These are phyloP conservation scores for Trametes cingulata DNA, from an alignment of 768 basidiomycete species.

Conservation along the genomic window DNA sequence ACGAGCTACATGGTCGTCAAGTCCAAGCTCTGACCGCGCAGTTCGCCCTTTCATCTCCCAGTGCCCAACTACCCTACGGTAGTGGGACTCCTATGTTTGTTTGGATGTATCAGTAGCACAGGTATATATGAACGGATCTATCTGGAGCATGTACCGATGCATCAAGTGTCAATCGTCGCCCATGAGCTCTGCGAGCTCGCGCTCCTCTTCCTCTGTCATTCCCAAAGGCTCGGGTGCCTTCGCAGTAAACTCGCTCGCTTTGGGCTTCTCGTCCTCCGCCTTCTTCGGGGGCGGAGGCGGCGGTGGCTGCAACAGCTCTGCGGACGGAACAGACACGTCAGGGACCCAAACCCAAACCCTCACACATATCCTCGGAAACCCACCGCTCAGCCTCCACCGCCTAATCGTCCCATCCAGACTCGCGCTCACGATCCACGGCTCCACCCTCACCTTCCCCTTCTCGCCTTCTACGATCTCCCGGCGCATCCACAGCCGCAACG, in stretches of 20 bases:
- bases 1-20: slow-evolving; percentile 42
- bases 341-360: neutral
- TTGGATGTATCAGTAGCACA: neutral
- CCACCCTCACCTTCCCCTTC: slow-evolving; percentile 48
- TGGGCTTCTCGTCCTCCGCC: slow-evolving; percentile 20
- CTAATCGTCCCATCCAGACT: slow-evolving; percentile 88
- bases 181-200: slow-evolving; percentile 83
- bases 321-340: neutral
- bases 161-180: slow-evolving; percentile 34
- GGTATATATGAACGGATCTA: neutral
- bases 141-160: neutral
- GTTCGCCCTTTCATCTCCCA: neutral
- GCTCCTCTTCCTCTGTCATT: slow-evolving; percentile 87
- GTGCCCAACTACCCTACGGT: no score
- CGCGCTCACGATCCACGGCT: slow-evolving; percentile 81
- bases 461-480: slow-evolving; percentile 45
- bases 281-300: slow-evolving; percentile 11
- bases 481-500: slow-evolving; percentile 71
- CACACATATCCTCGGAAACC: slow-evolving; percentile 13
- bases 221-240: slow-evolving; percentile 26
- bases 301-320: slow-evolving; percentile 20
- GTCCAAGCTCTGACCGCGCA: slow-evolving; percentile 51
- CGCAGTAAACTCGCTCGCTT: slow-evolving; percentile 17
- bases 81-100: no score
- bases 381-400: slow-evolving; percentile 75